Percentiles rank a stretch among this genome's conserved stretches.
Evolutionary conservation across 2,329 filamentous ascomycete species (phyloP).

Genomic region (Colletotrichum truncatum): DNA sequence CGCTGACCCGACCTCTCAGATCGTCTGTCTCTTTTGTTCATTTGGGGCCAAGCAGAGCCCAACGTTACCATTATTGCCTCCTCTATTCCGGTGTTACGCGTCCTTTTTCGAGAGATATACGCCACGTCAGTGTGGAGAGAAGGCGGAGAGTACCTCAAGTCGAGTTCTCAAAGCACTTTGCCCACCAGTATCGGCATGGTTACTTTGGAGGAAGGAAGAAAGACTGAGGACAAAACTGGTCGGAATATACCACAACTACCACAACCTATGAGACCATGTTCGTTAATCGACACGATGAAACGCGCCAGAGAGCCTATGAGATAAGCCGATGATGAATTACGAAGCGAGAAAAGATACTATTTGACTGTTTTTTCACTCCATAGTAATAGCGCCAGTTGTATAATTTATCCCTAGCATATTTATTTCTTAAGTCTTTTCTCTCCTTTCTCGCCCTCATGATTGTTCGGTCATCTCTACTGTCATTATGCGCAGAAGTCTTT

Average conservation of each 20-base stretch:
- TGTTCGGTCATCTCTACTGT: not conserved
- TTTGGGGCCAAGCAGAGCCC: slow-evolving; percentile 25
- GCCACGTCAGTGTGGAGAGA: not conserved
- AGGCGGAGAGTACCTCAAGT: not conserved
- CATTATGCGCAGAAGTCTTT: slow-evolving; percentile 39
- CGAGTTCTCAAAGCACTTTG: not conserved
- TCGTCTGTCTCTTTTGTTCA: slow-evolving; percentile 2
- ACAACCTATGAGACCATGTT: not conserved
- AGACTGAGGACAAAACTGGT: not conserved
- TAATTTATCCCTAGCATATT: too few species aligned
- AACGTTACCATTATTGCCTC: slow-evolving; percentile 27
- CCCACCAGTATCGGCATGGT: not conserved
- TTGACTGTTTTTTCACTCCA: too few species aligned
- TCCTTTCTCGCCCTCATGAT: too few species aligned
- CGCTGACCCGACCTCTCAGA: not conserved
- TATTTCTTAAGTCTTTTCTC: too few species aligned
- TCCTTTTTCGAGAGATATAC: slow-evolving; percentile 21
- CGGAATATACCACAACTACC: too few species aligned
- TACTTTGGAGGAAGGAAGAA: not conserved
- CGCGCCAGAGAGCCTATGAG: not conserved
- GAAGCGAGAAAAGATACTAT: too few species aligned
- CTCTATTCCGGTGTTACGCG: slow-evolving; percentile 24
- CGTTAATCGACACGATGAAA: not conserved
- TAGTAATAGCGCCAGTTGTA: too few species aligned
- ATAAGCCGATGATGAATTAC: too few species aligned